These are phyloP conservation scores for Colletotrichum gigasporum DNA, from an alignment of 2,329 filamentous ascomycete species.

Conservation along the genomic window DNA sequence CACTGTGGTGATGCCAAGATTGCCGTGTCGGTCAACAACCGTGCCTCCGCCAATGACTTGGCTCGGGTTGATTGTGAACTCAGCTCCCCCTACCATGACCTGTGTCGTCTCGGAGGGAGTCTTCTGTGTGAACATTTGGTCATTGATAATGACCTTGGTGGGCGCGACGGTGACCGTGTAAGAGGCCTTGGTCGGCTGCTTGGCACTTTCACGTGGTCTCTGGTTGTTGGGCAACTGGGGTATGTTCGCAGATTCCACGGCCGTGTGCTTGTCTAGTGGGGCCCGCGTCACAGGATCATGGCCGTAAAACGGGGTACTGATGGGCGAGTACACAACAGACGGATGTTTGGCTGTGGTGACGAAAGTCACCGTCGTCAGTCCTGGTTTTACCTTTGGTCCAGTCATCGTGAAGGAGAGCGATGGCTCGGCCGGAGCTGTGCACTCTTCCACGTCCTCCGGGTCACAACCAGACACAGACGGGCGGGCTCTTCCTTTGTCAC, in stretches of 20 bases:
- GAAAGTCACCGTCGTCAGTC: slow-evolving; percentile 51
- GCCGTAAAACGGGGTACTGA: slow-evolving; percentile 27
- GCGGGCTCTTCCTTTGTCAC: too few species aligned
- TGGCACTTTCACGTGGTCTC: slow-evolving; percentile 17
- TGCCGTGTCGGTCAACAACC: slow-evolving; percentile 52
- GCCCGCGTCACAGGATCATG: slow-evolving; percentile 18
- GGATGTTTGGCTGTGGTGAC: slow-evolving; percentile 66
- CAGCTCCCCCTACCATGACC: slow-evolving; percentile 51
- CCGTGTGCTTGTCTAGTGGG: slow-evolving; percentile 8
- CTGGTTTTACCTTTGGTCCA: slow-evolving; percentile 27
- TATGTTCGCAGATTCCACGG: slow-evolving; percentile 4
- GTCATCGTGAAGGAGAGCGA: slow-evolving; percentile 1
- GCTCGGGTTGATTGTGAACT: slow-evolving; percentile 59
- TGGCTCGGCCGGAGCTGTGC: neutral
- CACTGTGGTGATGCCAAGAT: slow-evolving; percentile 2
- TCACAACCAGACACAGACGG: neutral
- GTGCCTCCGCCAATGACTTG: slow-evolving; percentile 54
- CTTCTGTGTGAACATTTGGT: slow-evolving; percentile 52
- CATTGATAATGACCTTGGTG: slow-evolving; percentile 57
- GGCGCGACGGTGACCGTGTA: slow-evolving; percentile 56
- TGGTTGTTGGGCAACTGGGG: slow-evolving; percentile 9
- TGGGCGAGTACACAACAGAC: slow-evolving; percentile 50
- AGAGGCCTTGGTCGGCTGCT: slow-evolving; percentile 11
- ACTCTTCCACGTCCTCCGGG: neutral
- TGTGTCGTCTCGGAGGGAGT: slow-evolving; percentile 48